Evolutionary conservation across 1,284 basidiomycete genomes (phyloP), one percentile per base, ranked within the genome.

Genomic region (Vanrija sp.): DNA sequence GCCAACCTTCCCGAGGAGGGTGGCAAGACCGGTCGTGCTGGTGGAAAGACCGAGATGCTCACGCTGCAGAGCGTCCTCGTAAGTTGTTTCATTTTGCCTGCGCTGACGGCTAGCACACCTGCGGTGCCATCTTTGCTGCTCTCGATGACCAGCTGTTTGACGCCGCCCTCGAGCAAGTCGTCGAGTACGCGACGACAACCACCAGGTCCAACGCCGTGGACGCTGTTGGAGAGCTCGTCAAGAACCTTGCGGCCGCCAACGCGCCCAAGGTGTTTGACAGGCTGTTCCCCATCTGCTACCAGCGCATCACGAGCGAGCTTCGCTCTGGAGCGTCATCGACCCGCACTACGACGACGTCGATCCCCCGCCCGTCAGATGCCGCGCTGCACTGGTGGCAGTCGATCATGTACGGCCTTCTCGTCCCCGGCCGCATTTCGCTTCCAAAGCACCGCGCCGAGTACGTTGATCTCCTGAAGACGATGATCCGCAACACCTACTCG

Each of bases 251-350:
- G 2, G 83, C 89, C 14, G 86, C 86, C 9, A 82, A 86, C 56
- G 85, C 91, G 9, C 80, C 83, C 56, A 84, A 86, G 77, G 88
- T 86, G 1, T 82, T 96, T 53, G 81, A 82, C 51, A 87, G 84
- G 65, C 87, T 98, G 72, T 77, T 97, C 60, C 86, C 88, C 0
- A 83, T 86, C 57, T 95, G 90, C 69, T 79, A 83, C 19, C 76
- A 78, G n/a, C 86, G 89, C 65, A 92, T 98, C 52, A 83, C 86
- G 56, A 82, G 85, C 46, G 95, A 98, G 72, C 76, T 98, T 45
- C 87, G 84, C 60, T 84, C 91, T 58, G 96, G 96, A 1, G 94
- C 96, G 0, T 94, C 91, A n/a, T 89, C 88, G 54, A 81, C 86
- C 35, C 81, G 91, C 25, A 97, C 91, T 8, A 98, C 93, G 2